Percentiles rank a stretch among this genome's conserved stretches.
phyloP scores from a whole-genome alignment of 371 early-diverging fungal species.

The Mortierella sp. region DNA sequence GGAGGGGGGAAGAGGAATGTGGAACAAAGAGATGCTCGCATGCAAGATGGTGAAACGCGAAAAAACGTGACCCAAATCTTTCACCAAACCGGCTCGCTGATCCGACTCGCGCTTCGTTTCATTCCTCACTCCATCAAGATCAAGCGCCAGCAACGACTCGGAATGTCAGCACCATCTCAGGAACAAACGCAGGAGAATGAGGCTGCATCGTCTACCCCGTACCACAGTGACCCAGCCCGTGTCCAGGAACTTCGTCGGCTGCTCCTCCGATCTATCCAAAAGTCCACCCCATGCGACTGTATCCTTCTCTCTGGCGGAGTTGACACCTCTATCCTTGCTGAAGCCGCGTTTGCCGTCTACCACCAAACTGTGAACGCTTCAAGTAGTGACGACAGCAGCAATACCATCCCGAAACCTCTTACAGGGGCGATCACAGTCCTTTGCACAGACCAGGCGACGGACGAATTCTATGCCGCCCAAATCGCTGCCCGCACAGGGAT shows the following conservation, averaged over 20 bases:
- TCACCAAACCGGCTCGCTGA: too few relatives aligned
- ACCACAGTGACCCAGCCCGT: constrained; percentile 31
- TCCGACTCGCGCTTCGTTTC: too few relatives aligned
- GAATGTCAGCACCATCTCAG: constrained; percentile 10
- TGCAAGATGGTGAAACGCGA: too few relatives aligned
- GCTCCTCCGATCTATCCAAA: constrained; percentile 46
- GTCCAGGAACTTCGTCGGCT: constrained; percentile 42
- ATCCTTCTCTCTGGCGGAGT: constrained; percentile 69
- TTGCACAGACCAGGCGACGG: constrained; percentile 57
- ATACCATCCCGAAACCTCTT: constrained; percentile 13
- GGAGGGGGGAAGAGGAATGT: too few relatives aligned
- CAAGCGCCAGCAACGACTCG: not conserved
- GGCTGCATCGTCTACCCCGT: not conserved
- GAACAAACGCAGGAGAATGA: constrained; percentile 3
- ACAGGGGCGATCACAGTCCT: constrained; percentile 45
- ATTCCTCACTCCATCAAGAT: too few relatives aligned
- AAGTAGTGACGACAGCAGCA: not conserved
- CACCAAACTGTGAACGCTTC: constrained; percentile 16
- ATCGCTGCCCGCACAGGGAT: constrained; percentile 55
- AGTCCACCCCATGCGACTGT: constrained; percentile 56
- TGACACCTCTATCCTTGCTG: constrained; percentile 67
- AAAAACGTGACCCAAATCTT: too few relatives aligned
- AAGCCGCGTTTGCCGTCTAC: constrained; percentile 49
- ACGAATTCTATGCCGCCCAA: constrained; percentile 57
- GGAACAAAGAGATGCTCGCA: too few relatives aligned